phyloP scores from a whole-genome alignment of 331 rosid genomes.

The Ulmus americana region DNA sequence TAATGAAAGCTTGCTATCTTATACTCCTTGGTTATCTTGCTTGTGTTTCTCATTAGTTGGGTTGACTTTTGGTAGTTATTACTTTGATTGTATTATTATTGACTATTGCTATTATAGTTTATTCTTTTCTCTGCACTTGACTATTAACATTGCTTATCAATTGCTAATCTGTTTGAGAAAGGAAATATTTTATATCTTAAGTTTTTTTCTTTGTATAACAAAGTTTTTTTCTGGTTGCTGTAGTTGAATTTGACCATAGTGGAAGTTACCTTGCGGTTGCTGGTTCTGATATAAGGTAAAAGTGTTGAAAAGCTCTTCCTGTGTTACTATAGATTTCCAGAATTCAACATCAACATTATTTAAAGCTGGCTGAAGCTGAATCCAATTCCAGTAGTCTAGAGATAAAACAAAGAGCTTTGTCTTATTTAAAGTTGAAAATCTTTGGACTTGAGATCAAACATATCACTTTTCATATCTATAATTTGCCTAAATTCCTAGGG shows the following conservation, averaged over 20 bases:
- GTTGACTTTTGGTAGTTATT: neutral
- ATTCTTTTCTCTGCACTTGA: neutral
- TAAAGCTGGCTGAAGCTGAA: neutral
- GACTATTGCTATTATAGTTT: neutral
- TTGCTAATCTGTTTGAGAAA: neutral
- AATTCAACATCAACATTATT: neutral
- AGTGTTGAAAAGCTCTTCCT: slow-evolving; percentile 15
- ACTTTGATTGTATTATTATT: neutral
- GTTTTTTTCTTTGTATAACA: slow-evolving; percentile 3
- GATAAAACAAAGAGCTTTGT: too few species aligned
- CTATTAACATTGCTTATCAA: neutral
- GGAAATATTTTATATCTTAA: neutral
- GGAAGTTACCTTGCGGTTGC: slow-evolving; percentile 90
- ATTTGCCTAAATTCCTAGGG: too few species aligned
- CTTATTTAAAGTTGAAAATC: too few species aligned
- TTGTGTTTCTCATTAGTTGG: neutral
- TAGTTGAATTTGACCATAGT: slow-evolving; percentile 95
- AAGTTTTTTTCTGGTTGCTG: slow-evolving; percentile 25
- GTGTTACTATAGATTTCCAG: neutral
- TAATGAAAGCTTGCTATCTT: too few species aligned
- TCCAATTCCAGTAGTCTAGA: neutral
- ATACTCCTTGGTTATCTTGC: too few species aligned
- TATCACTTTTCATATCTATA: too few species aligned
- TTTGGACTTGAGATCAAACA: too few species aligned
- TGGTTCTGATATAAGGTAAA: slow-evolving; percentile 84